A percentile compares a stretch with the other conserved stretches of the same genome.
Evolutionary conservation across 768 basidiomycete genomes (phyloP).

Genomic region (Tylopilus felleus): DNA sequence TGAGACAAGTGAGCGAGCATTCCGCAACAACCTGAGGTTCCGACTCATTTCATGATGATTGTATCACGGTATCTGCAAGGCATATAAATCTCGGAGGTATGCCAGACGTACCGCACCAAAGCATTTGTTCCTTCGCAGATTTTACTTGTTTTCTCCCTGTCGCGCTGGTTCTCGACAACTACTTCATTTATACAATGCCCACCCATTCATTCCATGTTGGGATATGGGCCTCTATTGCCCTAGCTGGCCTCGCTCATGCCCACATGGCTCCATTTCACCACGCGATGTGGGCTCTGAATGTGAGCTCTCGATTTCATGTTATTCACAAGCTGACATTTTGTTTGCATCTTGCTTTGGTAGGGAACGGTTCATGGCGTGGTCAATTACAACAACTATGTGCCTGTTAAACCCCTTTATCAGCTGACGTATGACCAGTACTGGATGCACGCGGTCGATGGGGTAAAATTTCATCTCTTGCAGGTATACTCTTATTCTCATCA

Average conservation of each 20-base stretch:
- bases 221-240: conserved; percentile 7
- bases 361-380: neutral
- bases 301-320: neutral
- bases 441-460: neutral
- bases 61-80: neutral
- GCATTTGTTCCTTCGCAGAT: neutral
- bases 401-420: neutral
- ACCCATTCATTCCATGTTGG: neutral
- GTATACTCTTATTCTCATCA: neutral
- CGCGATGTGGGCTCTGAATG: conserved; percentile 9
- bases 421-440: neutral
- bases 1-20: neutral
- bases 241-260: conserved; percentile 10
- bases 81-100: neutral
- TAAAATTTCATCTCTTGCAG: neutral
- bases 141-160: neutral
- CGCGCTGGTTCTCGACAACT: neutral
- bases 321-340: neutral
- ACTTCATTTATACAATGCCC: neutral
- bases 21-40: neutral
- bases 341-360: neutral
- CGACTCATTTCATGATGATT: neutral
- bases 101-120: neutral
- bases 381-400: neutral
- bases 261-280: neutral